phyloP scores from a whole-genome alignment of 192 early-diverging fungal genomes.

The Gamsiella multidivaricata region DNA sequence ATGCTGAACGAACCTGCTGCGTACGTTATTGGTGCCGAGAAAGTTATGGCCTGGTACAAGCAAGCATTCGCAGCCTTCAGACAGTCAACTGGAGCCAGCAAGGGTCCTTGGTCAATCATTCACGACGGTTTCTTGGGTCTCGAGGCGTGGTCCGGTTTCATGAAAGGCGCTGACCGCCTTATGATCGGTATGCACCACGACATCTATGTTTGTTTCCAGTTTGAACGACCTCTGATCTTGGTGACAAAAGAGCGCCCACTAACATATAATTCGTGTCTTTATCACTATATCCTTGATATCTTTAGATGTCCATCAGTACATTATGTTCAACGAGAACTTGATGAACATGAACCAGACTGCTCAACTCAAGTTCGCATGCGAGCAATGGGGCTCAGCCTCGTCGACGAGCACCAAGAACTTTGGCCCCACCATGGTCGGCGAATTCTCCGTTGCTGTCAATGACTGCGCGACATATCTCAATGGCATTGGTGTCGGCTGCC shows the following conservation, averaged over 20 bases:
- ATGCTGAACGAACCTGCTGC: conserved; percentile 61
- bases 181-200: conserved; percentile 54
- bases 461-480: conserved; percentile 82
- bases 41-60: conserved; percentile 56
- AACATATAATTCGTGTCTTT: too few relatives aligned
- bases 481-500: conserved; percentile 65
- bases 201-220: background rate
- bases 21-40: conserved; percentile 18
- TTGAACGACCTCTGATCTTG: background rate
- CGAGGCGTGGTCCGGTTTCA: conserved; percentile 50
- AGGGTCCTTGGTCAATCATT: conserved; percentile 51
- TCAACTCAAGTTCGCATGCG: conserved; percentile 41
- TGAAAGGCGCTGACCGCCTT: conserved; percentile 47
- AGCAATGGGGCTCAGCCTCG: conserved; percentile 24
- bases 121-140: conserved; percentile 61
- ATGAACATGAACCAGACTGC: conserved; percentile 35
- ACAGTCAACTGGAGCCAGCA: conserved; percentile 34
- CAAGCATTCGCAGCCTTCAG: conserved; percentile 52
- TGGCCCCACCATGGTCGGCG: conserved; percentile 76
- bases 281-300: too few relatives aligned
- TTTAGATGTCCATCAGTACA: conserved; percentile 60
- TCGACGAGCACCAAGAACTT: conserved; percentile 35
- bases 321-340: conserved; percentile 59
- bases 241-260: background rate
- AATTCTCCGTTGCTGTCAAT: conserved; percentile 76